phyloP scores from a whole-genome alignment of 1,284 basidiomycete genomes.

The Flammula alnicola region DNA sequence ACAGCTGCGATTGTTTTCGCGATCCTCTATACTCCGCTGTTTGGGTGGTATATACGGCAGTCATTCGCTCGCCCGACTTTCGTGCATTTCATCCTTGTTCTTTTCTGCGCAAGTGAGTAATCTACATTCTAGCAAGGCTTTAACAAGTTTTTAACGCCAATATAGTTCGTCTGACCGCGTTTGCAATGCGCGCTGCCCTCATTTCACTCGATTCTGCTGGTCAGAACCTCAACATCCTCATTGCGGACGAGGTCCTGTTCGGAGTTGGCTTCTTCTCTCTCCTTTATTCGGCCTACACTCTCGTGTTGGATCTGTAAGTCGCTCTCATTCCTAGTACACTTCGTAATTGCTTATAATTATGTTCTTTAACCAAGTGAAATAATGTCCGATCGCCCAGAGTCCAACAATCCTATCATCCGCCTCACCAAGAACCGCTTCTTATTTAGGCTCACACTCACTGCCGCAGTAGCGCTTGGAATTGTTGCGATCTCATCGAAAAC shows the following conservation, averaged over 20 bases:
- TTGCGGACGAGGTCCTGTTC: conserved; percentile 36
- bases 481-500: conserved; percentile 6
- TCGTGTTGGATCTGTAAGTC: conserved; percentile 40
- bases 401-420: conserved; percentile 10
- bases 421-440: conserved; percentile 18
- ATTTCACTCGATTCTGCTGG: conserved; percentile 31
- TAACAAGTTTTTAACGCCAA: neutral
- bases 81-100: conserved; percentile 43
- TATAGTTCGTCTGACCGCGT: conserved; percentile 40
- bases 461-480: conserved; percentile 42
- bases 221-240: conserved; percentile 31
- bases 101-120: conserved; percentile 54
- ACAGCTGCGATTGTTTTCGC: conserved; percentile 52
- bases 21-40: conserved; percentile 44
- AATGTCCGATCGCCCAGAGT: neutral
- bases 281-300: conserved; percentile 42
- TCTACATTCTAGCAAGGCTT: neutral
- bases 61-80: conserved; percentile 43
- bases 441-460: conserved; percentile 12
- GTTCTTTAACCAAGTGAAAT: conserved; percentile 10
- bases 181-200: conserved; percentile 37
- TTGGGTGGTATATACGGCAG: conserved; percentile 40
- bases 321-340: neutral
- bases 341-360: no score
- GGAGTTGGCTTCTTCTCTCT: conserved; percentile 45